Evolutionary conservation across 2,329 filamentous ascomycete species (phyloP).

Genomic region (Nothopassalora personata): DNA sequence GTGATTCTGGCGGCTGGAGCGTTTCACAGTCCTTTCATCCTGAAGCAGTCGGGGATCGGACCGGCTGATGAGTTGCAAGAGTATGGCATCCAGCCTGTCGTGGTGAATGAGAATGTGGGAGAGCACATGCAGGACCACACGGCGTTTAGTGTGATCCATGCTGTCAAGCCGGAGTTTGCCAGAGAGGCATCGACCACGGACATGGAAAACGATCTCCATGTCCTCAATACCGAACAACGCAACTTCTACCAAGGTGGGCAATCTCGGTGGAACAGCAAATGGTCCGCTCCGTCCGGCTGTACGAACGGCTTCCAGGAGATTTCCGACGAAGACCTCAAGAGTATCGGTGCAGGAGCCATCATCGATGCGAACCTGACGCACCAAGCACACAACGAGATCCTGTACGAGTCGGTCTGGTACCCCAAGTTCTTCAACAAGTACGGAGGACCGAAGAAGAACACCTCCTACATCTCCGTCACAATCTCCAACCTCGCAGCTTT

Average conservation of each 20-base stretch:
- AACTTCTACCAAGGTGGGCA: conserved; percentile 10
- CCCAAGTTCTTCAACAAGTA: conserved; percentile 10
- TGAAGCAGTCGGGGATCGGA: conserved; percentile 60
- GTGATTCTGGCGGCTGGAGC: conserved; percentile 49
- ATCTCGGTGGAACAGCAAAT: conserved; percentile 12
- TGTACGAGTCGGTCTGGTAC: conserved; percentile 16
- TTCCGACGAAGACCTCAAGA: conserved; percentile 8
- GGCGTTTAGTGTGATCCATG: conserved; percentile 34
- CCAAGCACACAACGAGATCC: conserved; percentile 17
- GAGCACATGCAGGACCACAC: conserved; percentile 58
- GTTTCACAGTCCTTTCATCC: conserved; percentile 60
- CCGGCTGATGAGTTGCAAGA: conserved; percentile 49
- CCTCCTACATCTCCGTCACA: conserved; percentile 11
- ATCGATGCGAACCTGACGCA: conserved; percentile 6
- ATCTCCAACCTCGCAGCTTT: conserved; percentile 8
- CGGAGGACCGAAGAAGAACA: conserved; percentile 7
- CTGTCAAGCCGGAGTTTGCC: conserved; percentile 22
- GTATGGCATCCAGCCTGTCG: conserved; percentile 50
- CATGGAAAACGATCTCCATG: conserved; percentile 11
- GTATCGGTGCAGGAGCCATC: conserved; percentile 12
- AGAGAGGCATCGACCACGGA: conserved; percentile 8
- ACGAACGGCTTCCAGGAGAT: conserved; percentile 19
- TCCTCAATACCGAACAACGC: conserved; percentile 11
- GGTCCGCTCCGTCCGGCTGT: conserved; percentile 15
- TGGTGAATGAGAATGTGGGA: conserved; percentile 58